phyloP scores from a whole-genome alignment of 2,329 filamentous ascomycete species.

The Pseudogymnoascus sp. region DNA sequence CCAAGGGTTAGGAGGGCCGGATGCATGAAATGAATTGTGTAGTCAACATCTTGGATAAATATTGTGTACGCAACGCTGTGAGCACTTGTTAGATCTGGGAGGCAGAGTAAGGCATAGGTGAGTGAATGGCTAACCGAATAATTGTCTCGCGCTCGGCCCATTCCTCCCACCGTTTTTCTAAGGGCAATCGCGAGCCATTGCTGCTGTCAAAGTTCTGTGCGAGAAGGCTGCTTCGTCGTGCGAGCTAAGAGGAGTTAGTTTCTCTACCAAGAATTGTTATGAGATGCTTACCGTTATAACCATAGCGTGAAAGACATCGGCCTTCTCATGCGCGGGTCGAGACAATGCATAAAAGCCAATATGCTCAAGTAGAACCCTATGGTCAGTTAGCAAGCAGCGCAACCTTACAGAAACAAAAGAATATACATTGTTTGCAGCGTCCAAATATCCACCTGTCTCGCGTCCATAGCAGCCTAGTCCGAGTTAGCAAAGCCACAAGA shows the following conservation, averaged over 20 bases:
- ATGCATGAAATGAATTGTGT: conserved; percentile 22
- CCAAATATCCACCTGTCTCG: conserved; percentile 18
- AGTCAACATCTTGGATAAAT: conserved; percentile 21
- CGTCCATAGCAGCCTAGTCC: conserved; percentile 6
- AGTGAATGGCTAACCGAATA: conserved; percentile 16
- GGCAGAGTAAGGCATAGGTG: neutral
- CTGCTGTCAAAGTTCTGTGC: conserved; percentile 16
- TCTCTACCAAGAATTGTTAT: neutral
- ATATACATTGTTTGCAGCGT: conserved; percentile 20
- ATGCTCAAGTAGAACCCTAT: conserved; percentile 20
- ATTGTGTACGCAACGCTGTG: conserved; percentile 22
- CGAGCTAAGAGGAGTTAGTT: conserved; percentile 1
- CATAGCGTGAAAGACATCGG: conserved; percentile 21
- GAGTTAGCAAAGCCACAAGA: neutral
- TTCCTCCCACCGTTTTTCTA: conserved; percentile 21
- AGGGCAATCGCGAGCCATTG: conserved; percentile 15
- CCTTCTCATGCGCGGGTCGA: conserved; percentile 22
- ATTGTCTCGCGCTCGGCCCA: conserved; percentile 21
- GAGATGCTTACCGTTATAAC: conserved; percentile 19
- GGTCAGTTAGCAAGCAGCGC: neutral
- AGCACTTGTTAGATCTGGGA: neutral
- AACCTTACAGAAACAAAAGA: neutral
- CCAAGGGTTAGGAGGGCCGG: conserved; percentile 19
- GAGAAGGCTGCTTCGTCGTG: conserved; percentile 21
- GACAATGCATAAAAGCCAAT: conserved; percentile 20